Evolutionary conservation across 208 protist genomes (phyloP), one percentile per base, ranked within the genome.

Genomic region (Zelonia costaricensis): DNA sequence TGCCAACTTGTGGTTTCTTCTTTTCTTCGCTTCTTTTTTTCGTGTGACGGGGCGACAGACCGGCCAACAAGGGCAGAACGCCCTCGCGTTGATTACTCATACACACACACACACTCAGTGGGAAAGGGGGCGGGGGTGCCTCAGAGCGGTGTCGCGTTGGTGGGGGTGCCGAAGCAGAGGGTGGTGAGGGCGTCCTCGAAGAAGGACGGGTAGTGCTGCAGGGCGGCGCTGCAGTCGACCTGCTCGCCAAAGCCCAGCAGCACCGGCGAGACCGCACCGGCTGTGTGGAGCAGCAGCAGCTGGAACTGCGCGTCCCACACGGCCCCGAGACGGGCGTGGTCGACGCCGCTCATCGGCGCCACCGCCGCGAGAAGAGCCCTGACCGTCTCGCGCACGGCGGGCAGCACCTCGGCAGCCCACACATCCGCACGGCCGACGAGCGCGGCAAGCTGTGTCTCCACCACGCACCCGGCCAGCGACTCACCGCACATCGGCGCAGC

Each of bases 261-360:
- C 36, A 64, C 58, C 15, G 46, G 46, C 27, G 47, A 43, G 3
- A 43, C 45, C 23, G 45, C 23, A 4, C 5, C 49, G n/a, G 36
- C 46, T 45, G 36, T 36, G 18, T 25, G 27, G 2, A 33, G 51
- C 46, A 55, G 31, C 8, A 64, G 16, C 4, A 64, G 58, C 58
- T 56, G 58, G 18, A 64, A 45, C 36, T 64, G 58, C 45, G 20
- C 58, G 15, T 55, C 58, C 58, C 43, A 48, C 36, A 64, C 58
- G n/a, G 58, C 58, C 48, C 71, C 75, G 23, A 65, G 64, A 23
- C 71, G 62, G 4, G 58, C 31, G 61, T 75, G 80, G 51, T 86
- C 80, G 4, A 74, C 61, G 40, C 63, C 62, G 46, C 71, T 62
- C 33, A 55, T 55, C 18, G 58, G 58, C 25, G 18, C 33, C 47